Evolutionary conservation across 768 basidiomycete species (phyloP).

Genomic region (Boletellus ananiceps): DNA sequence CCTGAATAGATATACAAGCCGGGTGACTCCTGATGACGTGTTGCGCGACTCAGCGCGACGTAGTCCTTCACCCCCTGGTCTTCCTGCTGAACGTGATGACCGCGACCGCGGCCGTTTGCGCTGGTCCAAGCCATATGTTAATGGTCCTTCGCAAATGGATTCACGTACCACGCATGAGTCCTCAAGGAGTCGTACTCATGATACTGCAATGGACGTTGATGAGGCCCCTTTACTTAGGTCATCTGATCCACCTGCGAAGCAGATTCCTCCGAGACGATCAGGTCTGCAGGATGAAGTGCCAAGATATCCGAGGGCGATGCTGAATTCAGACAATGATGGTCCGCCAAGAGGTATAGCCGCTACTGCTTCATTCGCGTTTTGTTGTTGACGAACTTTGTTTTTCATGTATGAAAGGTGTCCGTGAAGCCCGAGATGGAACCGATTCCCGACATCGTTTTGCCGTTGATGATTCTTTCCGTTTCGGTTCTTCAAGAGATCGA

Average conservation of each 20-base stretch:
- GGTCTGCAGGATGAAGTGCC: constrained; percentile 25
- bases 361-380: not conserved
- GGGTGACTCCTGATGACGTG: constrained; percentile 1
- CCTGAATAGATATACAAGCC: constrained; percentile 7
- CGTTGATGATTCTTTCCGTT: constrained; percentile 15
- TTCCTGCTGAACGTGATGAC: constrained; percentile 11
- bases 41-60: constrained; percentile 11
- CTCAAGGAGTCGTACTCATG: constrained; percentile 19
- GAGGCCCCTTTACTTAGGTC: constrained; percentile 19
- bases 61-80: constrained; percentile 8
- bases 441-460: constrained; percentile 18
- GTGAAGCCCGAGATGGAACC: constrained; percentile 17
- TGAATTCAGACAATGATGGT: constrained; percentile 21
- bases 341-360: constrained; percentile 10
- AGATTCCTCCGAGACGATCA: constrained; percentile 13
- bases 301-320: constrained; percentile 37
- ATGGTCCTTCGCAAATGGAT: constrained; percentile 13
- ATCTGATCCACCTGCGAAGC: constrained; percentile 16
- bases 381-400: not conserved
- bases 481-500: constrained; percentile 17
- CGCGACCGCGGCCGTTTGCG: constrained; percentile 13
- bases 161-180: constrained; percentile 16
- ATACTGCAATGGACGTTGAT: constrained; percentile 27
- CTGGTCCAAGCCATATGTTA: constrained; percentile 12
- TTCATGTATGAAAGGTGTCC: constrained; percentile 4